Evolutionary conservation across 192 early-diverging fungal species (phyloP).

Genomic region (Helicostylum pulchrum): DNA sequence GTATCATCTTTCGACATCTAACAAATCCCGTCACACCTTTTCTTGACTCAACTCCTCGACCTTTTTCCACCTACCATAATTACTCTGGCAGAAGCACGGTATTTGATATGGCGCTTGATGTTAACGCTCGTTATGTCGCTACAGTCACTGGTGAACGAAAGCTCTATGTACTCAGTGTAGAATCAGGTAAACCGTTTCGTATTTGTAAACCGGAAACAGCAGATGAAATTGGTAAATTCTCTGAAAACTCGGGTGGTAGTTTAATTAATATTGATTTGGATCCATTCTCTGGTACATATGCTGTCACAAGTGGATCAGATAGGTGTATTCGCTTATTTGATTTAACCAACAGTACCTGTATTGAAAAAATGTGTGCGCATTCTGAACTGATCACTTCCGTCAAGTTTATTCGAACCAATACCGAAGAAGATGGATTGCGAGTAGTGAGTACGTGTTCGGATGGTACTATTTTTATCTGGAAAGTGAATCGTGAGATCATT

Average conservation of each 20-base stretch:
- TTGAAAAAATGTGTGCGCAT: conserved; percentile 61
- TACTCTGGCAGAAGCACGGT: conserved; percentile 65
- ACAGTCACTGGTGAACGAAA: conserved; percentile 69
- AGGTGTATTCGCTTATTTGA: conserved; percentile 72
- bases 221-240: conserved; percentile 32
- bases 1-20: conserved; percentile 64
- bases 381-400: conserved; percentile 71
- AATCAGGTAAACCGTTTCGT: conserved; percentile 62
- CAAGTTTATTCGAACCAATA: conserved; percentile 44
- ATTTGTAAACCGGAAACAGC: conserved; percentile 56
- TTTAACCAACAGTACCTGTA: conserved; percentile 54
- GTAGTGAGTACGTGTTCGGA: conserved; percentile 70
- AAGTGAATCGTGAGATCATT: conserved; percentile 47
- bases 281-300: conserved; percentile 61
- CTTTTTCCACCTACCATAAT: conserved; percentile 63
- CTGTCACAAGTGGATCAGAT: conserved; percentile 63
- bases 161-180: conserved; percentile 57
- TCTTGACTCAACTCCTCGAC: neutral
- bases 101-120: conserved; percentile 69
- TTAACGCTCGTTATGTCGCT: conserved; percentile 50
- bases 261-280: conserved; percentile 65
- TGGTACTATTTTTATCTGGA: conserved; percentile 78
- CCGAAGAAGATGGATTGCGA: conserved; percentile 22
- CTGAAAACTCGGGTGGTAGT: conserved; percentile 49
- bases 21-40: conserved; percentile 33